Conservation (phyloP, 306 rosid genomes). For the Medicago arabica region DNA sequence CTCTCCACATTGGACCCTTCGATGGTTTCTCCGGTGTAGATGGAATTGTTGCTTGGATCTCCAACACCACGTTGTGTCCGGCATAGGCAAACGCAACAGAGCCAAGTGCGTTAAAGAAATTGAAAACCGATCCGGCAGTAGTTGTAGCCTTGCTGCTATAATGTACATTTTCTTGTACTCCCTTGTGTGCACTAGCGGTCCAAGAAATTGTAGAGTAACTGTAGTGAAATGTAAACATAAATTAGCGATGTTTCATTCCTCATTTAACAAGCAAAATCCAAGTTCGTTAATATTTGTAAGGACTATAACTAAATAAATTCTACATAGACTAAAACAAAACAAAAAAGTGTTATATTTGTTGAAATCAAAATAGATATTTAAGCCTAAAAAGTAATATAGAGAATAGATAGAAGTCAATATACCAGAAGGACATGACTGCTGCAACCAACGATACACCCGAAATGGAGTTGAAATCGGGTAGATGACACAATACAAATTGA, state of each 20-base stretch:
- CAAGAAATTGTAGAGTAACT: slow-evolving; percentile 93
- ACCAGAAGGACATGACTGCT: slow-evolving; percentile 86
- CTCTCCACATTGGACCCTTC: slow-evolving; percentile 91
- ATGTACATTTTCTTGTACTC: slow-evolving; percentile 58
- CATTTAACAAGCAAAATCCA: too few species aligned
- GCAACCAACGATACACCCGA: slow-evolving; percentile 73
- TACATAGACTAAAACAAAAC: too few species aligned
- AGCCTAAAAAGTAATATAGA: neutral
- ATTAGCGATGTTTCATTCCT: too few species aligned
- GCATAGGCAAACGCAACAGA: slow-evolving; percentile 89
- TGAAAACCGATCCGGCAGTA: slow-evolving; percentile 55
- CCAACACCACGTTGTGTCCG: slow-evolving; percentile 93
- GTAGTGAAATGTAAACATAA: slow-evolving; percentile 23
- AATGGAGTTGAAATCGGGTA: slow-evolving; percentile 77
- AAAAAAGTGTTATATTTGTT: too few species aligned
- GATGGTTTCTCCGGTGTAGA: slow-evolving; percentile 92
- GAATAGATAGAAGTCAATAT: neutral
- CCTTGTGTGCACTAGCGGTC: slow-evolving; percentile 65
- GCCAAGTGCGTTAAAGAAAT: slow-evolving; percentile 76
- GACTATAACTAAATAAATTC: too few species aligned
- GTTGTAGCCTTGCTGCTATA: slow-evolving; percentile 53
- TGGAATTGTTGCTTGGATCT: slow-evolving; percentile 95
- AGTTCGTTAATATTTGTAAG: too few species aligned
- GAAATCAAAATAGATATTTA: too few species aligned
- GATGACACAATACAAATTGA: slow-evolving; percentile 78